Percentiles rank a stretch among this genome's conserved stretches.
Evolutionary conservation across 2,329 filamentous ascomycete genomes (phyloP).

Genomic region (Calonectria hawksworthii): DNA sequence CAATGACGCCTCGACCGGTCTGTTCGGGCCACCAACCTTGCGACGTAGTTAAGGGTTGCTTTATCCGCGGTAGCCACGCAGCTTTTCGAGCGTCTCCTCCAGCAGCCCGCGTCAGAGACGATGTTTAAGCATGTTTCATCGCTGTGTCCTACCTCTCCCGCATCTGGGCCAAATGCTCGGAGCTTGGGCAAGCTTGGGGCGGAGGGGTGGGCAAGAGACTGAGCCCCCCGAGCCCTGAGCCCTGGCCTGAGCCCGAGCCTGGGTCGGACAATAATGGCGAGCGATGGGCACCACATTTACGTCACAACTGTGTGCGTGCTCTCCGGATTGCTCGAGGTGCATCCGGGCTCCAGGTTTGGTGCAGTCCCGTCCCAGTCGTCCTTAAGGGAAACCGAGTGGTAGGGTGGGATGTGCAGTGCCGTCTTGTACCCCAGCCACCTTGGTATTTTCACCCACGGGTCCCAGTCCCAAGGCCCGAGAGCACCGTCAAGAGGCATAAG

Average conservation of each 20-base stretch:
- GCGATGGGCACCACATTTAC: slow-evolving; percentile 14
- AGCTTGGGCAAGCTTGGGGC: neutral
- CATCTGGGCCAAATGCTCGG: neutral
- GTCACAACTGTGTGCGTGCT: slow-evolving; percentile 20
- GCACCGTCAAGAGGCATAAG: neutral
- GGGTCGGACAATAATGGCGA: slow-evolving; percentile 14
- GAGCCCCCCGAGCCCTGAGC: neutral
- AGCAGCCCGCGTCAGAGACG: neutral
- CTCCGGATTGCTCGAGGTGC: slow-evolving; percentile 1
- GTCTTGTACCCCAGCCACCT: slow-evolving; percentile 2
- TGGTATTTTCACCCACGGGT: neutral
- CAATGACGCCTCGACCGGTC: neutral
- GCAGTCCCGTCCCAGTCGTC: neutral
- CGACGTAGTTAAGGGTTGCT: neutral
- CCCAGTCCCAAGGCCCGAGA: too few relatives aligned
- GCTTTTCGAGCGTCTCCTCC: neutral
- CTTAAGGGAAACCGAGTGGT: neutral
- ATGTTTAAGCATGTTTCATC: slow-evolving; percentile 3
- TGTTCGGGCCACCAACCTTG: neutral
- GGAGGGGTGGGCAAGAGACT: neutral
- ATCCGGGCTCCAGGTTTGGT: slow-evolving; percentile 1
- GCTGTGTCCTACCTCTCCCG: neutral
- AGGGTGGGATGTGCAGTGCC: neutral
- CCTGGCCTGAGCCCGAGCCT: neutral
- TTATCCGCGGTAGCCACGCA: neutral